Base-by-base conservation (phyloP, 768 basidiomycete genomes). In the Mycena vulgaris region DNA sequence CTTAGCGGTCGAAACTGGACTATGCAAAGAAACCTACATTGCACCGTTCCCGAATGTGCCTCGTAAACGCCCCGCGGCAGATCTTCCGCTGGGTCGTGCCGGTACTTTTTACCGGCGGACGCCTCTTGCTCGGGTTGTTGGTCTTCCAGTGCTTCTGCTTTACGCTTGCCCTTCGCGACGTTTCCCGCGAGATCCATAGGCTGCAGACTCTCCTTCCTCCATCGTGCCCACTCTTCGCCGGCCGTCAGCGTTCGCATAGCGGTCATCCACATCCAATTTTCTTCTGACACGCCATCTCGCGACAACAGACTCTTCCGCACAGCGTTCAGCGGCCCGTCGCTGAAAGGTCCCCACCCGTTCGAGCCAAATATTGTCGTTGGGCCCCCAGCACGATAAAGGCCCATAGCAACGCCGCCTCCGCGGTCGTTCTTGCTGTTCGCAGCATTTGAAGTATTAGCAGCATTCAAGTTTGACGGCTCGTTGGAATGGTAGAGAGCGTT, bases 181-280 rank as follows among this genome's bases (percentile, higher is more conserved):
- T 84, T 81, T 23, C 84, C 81, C 23, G 82, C 80, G 21, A 87
- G 74, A 7, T 89, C 88, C 13, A 86, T 87, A 58, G 83, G 83
- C 63, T 82, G 87, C 73, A 90, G 76, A 21, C 85, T 83, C 58
- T 90, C 88, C 72, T 79, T 83, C 70, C 94, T 82, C 76, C 88
- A 87, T 76, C 84, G 87, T 28, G 83, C 73, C 90, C 90, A 94
- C 71, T 90, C 90, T 31, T 87, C 82, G 56, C 91, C 92, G 48
- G 90, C 84, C 51, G 93, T 90, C 6, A 82, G 74, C 2, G 91
- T 90, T 37, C 92, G 86, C 74, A 83, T 85, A 1, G 96, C 93
- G 69, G 91, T 91, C 80, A 92, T 88, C 76, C 80, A 85, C 94
- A 98, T 97, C 96, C 96, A 99, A 76, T 97, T 97, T 74, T 96